Evolutionary conservation across 2,329 filamentous ascomycete species (phyloP), one percentile per base, ranked within the genome.

Genomic region (Verticillium zaregamsianum): DNA sequence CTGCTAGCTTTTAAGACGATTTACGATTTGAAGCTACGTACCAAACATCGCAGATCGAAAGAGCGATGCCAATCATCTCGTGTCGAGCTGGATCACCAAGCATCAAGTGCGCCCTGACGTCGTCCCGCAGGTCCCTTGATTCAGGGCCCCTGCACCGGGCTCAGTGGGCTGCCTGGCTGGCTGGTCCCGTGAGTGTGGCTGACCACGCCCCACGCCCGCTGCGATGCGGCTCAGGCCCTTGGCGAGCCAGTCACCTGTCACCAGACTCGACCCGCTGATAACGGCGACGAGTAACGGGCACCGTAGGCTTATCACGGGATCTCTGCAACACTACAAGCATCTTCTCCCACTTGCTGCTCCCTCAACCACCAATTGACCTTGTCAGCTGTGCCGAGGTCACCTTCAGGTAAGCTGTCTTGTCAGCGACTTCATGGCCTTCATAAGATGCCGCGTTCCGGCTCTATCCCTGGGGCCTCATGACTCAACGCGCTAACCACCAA

Each of bases 291-390:
- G 45, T 52, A 52, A 52, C 45, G 45, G 45, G 45, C 45, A 52
- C 45, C 45, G 20, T 52, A 52, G 45, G 45, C 62, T 65, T 65
- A 65, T 65, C 63, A 64, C 63, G 63, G 58, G 62, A 64, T 64
- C 55, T 62, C 33, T 60, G 56, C 40, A 64, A 23, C 45, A 52
- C 45, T 5, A 52, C 45, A 20, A 52, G n/a, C 45, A 52, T 52
- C 45, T 52, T 11, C 11, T 52, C 45, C 20, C 45, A 14, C n/a
- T 25, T 20, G 23, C 20, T 52, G 8, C 45, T 23, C 45, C 45
- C 58, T 60, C 63, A 62, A 52, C 62, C 28, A 58, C 60, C 62
- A 64, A 65, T 65, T 64, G 59, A 64, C 59, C 60, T 62, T 55
- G 63, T 64, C 63, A 65, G 63, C 63, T 60, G 62, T 63, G 59